These are phyloP conservation scores for Suillus decipiens DNA, from an alignment of 768 basidiomycete genomes.

Conservation along the genomic window DNA sequence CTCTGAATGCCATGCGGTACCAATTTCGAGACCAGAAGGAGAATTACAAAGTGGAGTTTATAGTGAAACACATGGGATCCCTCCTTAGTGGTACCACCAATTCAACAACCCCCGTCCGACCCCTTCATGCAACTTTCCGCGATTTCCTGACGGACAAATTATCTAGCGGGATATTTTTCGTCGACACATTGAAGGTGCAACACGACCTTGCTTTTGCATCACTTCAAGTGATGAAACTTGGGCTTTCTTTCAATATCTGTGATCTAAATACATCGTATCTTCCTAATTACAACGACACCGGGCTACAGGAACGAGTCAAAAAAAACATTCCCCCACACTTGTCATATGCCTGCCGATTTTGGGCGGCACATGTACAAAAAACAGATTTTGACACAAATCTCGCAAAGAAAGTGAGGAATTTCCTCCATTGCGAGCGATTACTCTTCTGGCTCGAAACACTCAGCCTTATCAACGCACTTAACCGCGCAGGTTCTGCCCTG, in stretches of 20 bases:
- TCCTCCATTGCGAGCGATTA: constrained; percentile 10
- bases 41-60: constrained; percentile 7
- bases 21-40: constrained; percentile 1
- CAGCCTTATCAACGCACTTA: constrained; percentile 5
- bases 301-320: background rate
- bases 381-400: background rate
- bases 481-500: background rate
- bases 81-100: constrained; percentile 14
- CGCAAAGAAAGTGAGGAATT: background rate
- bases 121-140: constrained; percentile 29
- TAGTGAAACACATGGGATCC: constrained; percentile 11
- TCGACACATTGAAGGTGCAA: constrained; percentile 18
- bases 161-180: constrained; percentile 17
- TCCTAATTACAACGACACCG: constrained; percentile 26
- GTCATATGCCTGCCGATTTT: constrained; percentile 16
- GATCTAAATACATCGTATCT: constrained; percentile 31
- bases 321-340: constrained; percentile 8
- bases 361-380: constrained; percentile 12
- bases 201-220: constrained; percentile 22
- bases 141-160: constrained; percentile 25
- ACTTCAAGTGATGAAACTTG: constrained; percentile 29
- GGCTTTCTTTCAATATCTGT: constrained; percentile 39
- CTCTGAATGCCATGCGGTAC: constrained; percentile 7
- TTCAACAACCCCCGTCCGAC: constrained; percentile 12
- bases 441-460: constrained; percentile 14